These are phyloP conservation scores for Eucalyptus erythrocorys DNA, from an alignment of 345 rosid species.

Conservation along the genomic window DNA sequence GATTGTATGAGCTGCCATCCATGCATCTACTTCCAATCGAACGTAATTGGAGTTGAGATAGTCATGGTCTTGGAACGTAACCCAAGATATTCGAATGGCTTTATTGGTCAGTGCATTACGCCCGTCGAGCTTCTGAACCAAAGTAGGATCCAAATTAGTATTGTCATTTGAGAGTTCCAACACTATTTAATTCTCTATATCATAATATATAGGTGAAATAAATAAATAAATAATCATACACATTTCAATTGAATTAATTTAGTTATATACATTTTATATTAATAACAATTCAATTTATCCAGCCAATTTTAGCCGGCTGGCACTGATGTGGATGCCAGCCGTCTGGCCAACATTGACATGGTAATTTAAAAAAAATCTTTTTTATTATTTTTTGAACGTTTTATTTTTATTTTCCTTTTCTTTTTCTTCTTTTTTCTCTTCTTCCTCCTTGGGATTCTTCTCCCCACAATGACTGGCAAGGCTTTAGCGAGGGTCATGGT, in stretches of 20 bases:
- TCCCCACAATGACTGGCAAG: rapidly evolving
- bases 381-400: too few relatives aligned
- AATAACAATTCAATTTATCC: too few relatives aligned
- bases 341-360: rapidly evolving
- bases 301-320: rapidly evolving
- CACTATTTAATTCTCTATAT: not conserved
- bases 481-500: rapidly evolving
- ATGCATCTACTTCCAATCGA: not conserved
- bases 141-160: not conserved
- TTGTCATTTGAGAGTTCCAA: not conserved
- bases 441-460: too few relatives aligned
- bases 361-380: too few relatives aligned
- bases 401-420: too few relatives aligned
- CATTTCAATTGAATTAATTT: rapidly evolving
- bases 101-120: not conserved
- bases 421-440: too few relatives aligned
- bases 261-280: too few relatives aligned
- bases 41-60: not conserved
- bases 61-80: not conserved
- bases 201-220: not conserved
- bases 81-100: not conserved
- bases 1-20: not conserved
- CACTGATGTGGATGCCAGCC: rapidly evolving
- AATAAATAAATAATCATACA: too few relatives aligned
- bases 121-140: not conserved